Evolutionary conservation across 768 basidiomycete species (phyloP).

Genomic region (Tulasnella sp.): DNA sequence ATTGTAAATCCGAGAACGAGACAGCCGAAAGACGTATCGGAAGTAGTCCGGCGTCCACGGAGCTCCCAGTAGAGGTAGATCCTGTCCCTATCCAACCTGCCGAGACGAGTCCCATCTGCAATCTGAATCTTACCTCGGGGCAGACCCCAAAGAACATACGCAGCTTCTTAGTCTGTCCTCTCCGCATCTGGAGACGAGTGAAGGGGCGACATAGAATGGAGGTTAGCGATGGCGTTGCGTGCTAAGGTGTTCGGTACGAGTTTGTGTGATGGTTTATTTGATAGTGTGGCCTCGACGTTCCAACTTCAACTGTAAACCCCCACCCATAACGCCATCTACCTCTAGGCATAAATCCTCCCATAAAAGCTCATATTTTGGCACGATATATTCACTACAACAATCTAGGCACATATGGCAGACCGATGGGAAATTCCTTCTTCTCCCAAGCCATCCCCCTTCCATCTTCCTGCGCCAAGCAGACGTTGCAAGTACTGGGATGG

Average conservation of each 20-base stretch:
- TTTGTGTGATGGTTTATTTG: too few relatives aligned
- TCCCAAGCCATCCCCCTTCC: background rate
- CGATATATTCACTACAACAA: too few relatives aligned
- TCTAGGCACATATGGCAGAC: background rate
- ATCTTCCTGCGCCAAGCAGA: background rate
- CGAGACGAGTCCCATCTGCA: slow-evolving; percentile 31
- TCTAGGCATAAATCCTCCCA: too few relatives aligned
- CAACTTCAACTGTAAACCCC: too few relatives aligned
- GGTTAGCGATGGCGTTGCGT: background rate
- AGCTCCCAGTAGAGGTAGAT: slow-evolving; percentile 36
- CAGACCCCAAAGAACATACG: too few relatives aligned
- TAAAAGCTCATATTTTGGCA: too few relatives aligned
- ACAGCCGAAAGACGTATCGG: slow-evolving; percentile 41
- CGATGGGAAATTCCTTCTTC: background rate
- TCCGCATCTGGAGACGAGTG: too few relatives aligned
- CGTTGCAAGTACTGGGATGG: background rate
- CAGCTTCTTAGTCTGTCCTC: too few relatives aligned
- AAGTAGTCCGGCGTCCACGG: slow-evolving; percentile 58
- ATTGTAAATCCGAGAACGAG: background rate
- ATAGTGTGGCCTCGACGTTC: too few relatives aligned
- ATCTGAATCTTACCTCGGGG: too few relatives aligned
- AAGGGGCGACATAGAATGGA: too few relatives aligned
- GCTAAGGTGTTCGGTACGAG: background rate
- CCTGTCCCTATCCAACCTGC: background rate
- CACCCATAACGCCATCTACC: too few relatives aligned